Base-by-base conservation (phyloP, 192 early-diverging fungal genomes). In the Backusella australiensis region DNA sequence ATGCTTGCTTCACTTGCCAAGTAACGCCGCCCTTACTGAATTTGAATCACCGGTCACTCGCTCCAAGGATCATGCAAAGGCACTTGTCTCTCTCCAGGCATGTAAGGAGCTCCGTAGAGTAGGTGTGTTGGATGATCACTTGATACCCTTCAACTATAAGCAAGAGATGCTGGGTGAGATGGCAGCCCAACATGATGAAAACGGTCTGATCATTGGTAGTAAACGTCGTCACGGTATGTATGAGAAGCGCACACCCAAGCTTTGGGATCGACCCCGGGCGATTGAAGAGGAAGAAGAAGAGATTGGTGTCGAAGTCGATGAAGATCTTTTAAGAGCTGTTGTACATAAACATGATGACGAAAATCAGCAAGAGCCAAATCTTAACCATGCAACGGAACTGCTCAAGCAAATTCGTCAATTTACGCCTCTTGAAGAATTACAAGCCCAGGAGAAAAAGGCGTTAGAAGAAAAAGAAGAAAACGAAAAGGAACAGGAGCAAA, bases 81-180 rank as follows among this genome's bases (percentile, higher is more conserved):
- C 92, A 66, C 75, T 86, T 2, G 90, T 89, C 0, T 91, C 94
- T 0, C 89, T 94, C 46, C 89, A 94, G 36, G 83, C 90, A 0
- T 90, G 94, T 49, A 90, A 91, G 69, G 75, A 86, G 75, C 85
- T 98, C 12, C 92, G 96, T 76, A 74, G 82, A 23, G 69, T 84
- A 0, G 89, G 89, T 1, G 91, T 88, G 2, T 83, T 98, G n/a
- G 87, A 94, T 74, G 92, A 96, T 53, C 81, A 91, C 44, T 84
- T 98, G 14, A 53, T 87, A 8, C 95, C 96, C 0, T 73, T 87
- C 14, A 36, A 85, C 34, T 75, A 85, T 17, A 74, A 44, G 15
- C 21, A 53, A 1, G 70, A 77, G 9, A 29, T 78, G 29, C 36
- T 81, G 11, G 80, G 80, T 35, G 73, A 77, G 5, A 76, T 81